Base-by-base conservation (phyloP, 148 eudicot genomes). In the Salicornia ramosissima region DNA sequence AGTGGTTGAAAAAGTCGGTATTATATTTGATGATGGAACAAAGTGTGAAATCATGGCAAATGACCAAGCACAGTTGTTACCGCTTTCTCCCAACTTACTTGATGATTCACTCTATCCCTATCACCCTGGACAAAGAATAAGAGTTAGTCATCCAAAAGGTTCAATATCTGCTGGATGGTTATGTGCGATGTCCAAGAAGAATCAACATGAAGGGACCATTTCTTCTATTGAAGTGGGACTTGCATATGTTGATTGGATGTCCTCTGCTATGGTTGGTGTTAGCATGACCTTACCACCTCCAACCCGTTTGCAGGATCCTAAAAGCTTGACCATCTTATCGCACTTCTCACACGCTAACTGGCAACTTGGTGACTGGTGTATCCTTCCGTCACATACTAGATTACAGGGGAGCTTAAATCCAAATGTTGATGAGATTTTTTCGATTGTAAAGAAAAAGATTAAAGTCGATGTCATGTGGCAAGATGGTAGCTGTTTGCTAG, bases 331-430 rank as follows among this genome's bases (percentile, higher is more conserved):
- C 52, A 12, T 80, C 42, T 69, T 94, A 74, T 80, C 91, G 6
- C 84, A 84, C 75, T 86, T 82, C 74, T 58, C 86, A 33, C 88
- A 87, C 70, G 83, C 86, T 65, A 87, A 81, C 66, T 95, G 99
- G 99, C 99, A 91, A 77, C 88, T 89, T 72, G 97, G 99, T 66
- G 99, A 95, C 69, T 87, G 92, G 89, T 91, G 99, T 69, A 77
- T 82, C 24, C 80, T 86, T 71, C 81, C 84, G 28, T 63, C 74
- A 28, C 82, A 78, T 45, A 70, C 51, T 14, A 72, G 46, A 40
- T 13, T 40, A 34, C 68, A 26, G 28, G 57, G 61, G 55, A 75
- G 64, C 47, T 30, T 45, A 28, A 63, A 57, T 42, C 52, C 78
- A 11, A 79, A 66, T 36, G 56, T 87, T 43, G 82, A 81, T 49